Conservation (phyloP, 305 asterid genomes). For the Fraxinus dipetala region DNA sequence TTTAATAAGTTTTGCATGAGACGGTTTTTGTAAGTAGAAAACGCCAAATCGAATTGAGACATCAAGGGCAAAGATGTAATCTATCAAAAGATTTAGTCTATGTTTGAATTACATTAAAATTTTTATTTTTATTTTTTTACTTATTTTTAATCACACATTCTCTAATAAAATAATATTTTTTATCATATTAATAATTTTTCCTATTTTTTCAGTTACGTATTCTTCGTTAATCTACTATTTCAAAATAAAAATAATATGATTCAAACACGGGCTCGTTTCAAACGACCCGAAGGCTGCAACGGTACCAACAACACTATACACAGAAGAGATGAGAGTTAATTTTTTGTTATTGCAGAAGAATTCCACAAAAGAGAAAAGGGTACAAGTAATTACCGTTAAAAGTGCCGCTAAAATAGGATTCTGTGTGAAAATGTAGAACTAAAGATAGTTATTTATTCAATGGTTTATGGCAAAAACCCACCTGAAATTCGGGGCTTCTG, state of each 20-base stretch:
- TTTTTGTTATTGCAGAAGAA: background rate
- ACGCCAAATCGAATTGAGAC: background rate
- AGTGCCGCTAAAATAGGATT: conserved; percentile 36
- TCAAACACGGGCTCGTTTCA: background rate
- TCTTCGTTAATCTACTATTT: too few relatives aligned
- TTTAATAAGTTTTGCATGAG: background rate
- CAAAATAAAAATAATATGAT: too few relatives aligned
- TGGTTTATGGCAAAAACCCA: conserved; percentile 13
- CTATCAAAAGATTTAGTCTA: background rate
- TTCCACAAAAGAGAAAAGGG: conserved; percentile 12
- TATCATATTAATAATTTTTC: too few relatives aligned
- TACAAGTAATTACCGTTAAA: conserved; percentile 31
- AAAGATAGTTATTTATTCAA: background rate
- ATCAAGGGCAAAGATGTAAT: background rate
- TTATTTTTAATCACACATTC: too few relatives aligned
- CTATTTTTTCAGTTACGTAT: too few relatives aligned
- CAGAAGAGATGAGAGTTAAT: background rate
- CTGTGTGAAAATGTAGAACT: background rate
- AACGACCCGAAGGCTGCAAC: background rate
- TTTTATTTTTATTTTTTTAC: too few relatives aligned
- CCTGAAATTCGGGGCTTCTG: conserved; percentile 18
- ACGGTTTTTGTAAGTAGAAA: background rate
- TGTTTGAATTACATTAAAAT: too few relatives aligned
- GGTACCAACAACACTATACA: background rate
- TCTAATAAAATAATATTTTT: too few relatives aligned